Evolutionary conservation across 2,329 filamentous ascomycete genomes (phyloP), one percentile per base, ranked within the genome.

Genomic region (Exophiala calicioides): DNA sequence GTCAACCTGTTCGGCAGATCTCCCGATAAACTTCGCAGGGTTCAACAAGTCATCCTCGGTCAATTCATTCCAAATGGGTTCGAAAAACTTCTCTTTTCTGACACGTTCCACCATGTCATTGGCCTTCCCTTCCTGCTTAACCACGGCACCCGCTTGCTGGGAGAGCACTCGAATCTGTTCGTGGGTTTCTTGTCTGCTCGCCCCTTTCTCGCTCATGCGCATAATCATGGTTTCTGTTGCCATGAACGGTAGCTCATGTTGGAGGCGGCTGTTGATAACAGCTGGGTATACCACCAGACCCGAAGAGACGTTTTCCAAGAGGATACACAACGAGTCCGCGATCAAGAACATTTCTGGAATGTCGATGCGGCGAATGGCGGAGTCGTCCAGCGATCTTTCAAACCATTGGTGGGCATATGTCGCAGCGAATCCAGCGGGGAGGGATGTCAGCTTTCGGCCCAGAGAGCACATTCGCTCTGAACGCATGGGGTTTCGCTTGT

Each of bases 41-140:
- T 85, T 77, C 36, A 90, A 69, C 68, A 90, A 77, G 31, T 65
- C 68, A 55, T 89, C 85, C n/a, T 57, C 52, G 8, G 55, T 58
- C 21, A 90, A 71, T 54, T 90, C 84, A 36, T 62, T 74, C 73
- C 80, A 80, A 53, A 91, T 81, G 1, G 85, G 74, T 50, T 67
- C 74, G 72, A 95, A 95, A 74, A 87, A 95, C 32, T 81, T 73
- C 31, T 77, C 84, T 40, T 70, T 74, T 64, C 80, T 81, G 63
- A 96, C 90, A 10, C 90, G 75, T 53, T 88, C 82, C 10, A 95
- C 81, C 2, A 95, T 75, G 64, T 95, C 89, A 62, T 95, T 95
- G 43, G 80, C 72, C 58, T 83, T 81, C 26, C 88, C 88, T 66
- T 85, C 73, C 59, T 81, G 77, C 72, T 87, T 87, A 30, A 89